phyloP scores from a whole-genome alignment of 2,329 filamentous ascomycete genomes.

The Paraphaeosphaeria sporulosa region DNA sequence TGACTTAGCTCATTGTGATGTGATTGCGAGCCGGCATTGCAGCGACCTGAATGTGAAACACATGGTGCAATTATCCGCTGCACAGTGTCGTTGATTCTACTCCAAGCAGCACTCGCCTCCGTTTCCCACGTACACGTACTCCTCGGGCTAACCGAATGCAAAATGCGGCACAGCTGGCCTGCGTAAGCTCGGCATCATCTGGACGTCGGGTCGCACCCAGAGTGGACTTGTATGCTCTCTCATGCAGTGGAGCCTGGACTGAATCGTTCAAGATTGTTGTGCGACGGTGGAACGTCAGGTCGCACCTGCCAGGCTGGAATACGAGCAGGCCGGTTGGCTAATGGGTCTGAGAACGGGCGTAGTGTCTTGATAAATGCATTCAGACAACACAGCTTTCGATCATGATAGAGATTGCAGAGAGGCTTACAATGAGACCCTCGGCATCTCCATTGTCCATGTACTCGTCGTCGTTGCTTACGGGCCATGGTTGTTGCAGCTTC shows the following conservation, averaged over 20 bases:
- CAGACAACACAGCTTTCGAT: not conserved
- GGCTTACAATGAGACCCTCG: not conserved
- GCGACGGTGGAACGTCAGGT: slow-evolving; percentile 10
- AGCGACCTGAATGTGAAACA: not conserved
- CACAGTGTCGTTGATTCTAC: not conserved
- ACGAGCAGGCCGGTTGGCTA: not conserved
- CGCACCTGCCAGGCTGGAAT: not conserved
- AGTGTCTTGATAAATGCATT: not conserved
- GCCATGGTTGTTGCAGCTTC: slow-evolving; percentile 21
- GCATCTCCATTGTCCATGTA: not conserved
- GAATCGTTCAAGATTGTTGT: not conserved
- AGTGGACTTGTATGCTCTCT: not conserved
- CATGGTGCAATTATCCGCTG: not conserved
- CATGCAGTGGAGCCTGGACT: not conserved
- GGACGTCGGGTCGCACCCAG: not conserved
- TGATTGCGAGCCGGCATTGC: not conserved
- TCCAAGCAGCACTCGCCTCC: not conserved
- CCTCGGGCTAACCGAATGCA: not conserved
- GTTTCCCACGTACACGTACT: not conserved
- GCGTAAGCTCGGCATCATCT: slow-evolving; percentile 8
- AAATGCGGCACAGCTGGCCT: slow-evolving; percentile 3
- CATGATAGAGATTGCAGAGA: not conserved
- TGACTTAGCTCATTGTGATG: not conserved
- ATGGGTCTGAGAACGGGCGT: not conserved
- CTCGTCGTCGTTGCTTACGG: not conserved